Evolutionary conservation across 805 yeast genomes (phyloP), one percentile per base, ranked within the genome.

Genomic region (Komagataella populi): DNA sequence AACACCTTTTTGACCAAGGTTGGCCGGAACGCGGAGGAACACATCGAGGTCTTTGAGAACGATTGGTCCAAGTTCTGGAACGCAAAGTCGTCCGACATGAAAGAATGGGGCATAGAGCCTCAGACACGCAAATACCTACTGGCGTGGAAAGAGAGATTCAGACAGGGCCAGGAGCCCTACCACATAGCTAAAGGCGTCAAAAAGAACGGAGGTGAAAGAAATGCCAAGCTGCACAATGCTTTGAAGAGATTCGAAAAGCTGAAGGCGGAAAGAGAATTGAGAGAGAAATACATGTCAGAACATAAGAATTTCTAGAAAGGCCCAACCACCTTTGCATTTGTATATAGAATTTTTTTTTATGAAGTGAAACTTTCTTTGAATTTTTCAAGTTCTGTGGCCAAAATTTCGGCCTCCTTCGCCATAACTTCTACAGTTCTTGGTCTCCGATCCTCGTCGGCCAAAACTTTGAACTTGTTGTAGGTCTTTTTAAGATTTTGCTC

Each of bases 181-280:
- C 85, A 81, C 60, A 72, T 78, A 56, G 77, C 76, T 57, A 66
- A 70, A 55, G 87, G 90, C 7, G 52, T 46, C n/a, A 82, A 76
- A 71, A 87, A 87, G 73, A 71, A 80, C 68, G 96, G 96, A 23
- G 96, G 96, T 61, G 96, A 89, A 68, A 78, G 96, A 64, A 84
- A 80, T 60, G 77, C 83, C 54, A 79, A 76, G 59, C 84, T 82
- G 61, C 75, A 74, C 57, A 68, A 72, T 16, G 91, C 95, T 7
- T 77, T 76, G 55, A 64, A 77, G 67, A 67, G 76, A 51, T 74
- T 81, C 51, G 78, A 78, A 57, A 77, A 80, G 56, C 70, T 74
- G 59, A 79, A 63, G 47, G 62, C 59, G 36, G 51, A 59, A 17
- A 65, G 70, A 16, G 65, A 68, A 49, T 55, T 63, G 48, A 62